Conservation (phyloP, 140 eudicot species). For the Oenanthe javanica region DNA sequence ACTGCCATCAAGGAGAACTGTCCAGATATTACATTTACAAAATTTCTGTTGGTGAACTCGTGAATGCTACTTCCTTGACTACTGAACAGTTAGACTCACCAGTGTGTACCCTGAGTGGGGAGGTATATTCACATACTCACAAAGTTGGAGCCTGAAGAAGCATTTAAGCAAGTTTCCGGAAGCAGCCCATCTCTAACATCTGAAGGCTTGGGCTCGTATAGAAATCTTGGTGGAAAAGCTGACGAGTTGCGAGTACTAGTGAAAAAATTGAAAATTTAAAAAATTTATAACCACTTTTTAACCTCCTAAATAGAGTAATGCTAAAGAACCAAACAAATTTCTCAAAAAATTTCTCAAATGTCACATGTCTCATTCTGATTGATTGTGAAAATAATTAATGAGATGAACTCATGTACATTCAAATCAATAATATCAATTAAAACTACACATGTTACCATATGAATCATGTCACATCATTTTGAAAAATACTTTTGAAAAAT, state of each 20-base stretch:
- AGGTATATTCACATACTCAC: conserved; percentile 39
- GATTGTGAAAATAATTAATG: too few relatives aligned
- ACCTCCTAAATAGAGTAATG: too few relatives aligned
- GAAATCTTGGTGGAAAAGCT: conserved; percentile 47
- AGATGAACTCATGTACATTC: too few relatives aligned
- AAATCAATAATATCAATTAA: too few relatives aligned
- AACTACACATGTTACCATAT: too few relatives aligned
- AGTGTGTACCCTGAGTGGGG: conserved; percentile 40
- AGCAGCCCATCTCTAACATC: conserved; percentile 31
- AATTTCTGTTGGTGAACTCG: conserved; percentile 24
- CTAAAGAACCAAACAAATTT: too few relatives aligned
- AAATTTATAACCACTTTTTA: too few relatives aligned
- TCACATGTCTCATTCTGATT: too few relatives aligned
- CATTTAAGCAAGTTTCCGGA: conserved; percentile 34
- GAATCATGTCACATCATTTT: too few relatives aligned
- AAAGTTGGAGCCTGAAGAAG: conserved; percentile 62
- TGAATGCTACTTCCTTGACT: conserved; percentile 10
- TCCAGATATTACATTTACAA: conserved; percentile 22
- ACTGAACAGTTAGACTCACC: conserved; percentile 31
- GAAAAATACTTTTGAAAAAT: too few relatives aligned
- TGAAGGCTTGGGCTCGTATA: conserved; percentile 69
- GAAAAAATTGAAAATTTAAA: too few relatives aligned
- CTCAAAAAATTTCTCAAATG: too few relatives aligned
- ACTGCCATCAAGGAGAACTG: conserved; percentile 45
- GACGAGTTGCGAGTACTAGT: conserved; percentile 29